These are phyloP conservation scores for Andrographis paniculata DNA, from an alignment of 305 asterid genomes.

Conservation along the genomic window DNA sequence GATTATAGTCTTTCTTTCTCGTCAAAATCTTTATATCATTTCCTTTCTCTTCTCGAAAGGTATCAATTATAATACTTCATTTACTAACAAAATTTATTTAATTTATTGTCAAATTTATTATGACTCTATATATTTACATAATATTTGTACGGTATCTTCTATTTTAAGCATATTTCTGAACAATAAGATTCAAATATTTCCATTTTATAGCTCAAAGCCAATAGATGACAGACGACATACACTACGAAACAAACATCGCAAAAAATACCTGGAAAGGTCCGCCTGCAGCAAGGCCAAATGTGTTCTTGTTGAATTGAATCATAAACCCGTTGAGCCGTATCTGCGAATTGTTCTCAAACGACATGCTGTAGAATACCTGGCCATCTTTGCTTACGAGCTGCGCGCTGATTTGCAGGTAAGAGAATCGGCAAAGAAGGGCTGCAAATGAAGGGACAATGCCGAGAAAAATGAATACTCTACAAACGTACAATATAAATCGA, in stretches of 20 bases:
- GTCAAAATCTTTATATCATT: no score
- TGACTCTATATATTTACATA: no score
- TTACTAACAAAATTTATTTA: no score
- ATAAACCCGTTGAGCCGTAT: constrained; percentile 82
- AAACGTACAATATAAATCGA: constrained; percentile 16
- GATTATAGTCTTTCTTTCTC: no score
- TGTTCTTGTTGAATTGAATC: constrained; percentile 98
- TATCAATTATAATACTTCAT: no score
- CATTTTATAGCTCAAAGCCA: constrained; percentile 15
- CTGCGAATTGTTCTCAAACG: constrained; percentile 80
- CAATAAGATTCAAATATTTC: no score
- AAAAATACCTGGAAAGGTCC: constrained; percentile 92
- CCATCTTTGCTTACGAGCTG: constrained; percentile 85
- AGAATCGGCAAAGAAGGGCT: constrained; percentile 84
- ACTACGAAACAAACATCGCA: constrained; percentile 6
- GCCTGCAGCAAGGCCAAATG: constrained; percentile 93
- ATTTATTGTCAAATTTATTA: no score
- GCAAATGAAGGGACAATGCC: no score
- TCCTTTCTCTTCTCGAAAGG: no score
- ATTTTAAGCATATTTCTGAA: no score
- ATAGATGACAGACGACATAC: constrained; percentile 2
- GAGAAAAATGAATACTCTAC: no score
- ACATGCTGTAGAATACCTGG: constrained; percentile 84
- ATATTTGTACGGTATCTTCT: no score
- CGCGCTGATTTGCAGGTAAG: constrained; percentile 85